Percentiles rank a stretch among this genome's conserved stretches.
These are phyloP conservation scores for Exobasidium rhododendri DNA, from an alignment of 1,284 basidiomycete species.

Conservation along the genomic window DNA sequence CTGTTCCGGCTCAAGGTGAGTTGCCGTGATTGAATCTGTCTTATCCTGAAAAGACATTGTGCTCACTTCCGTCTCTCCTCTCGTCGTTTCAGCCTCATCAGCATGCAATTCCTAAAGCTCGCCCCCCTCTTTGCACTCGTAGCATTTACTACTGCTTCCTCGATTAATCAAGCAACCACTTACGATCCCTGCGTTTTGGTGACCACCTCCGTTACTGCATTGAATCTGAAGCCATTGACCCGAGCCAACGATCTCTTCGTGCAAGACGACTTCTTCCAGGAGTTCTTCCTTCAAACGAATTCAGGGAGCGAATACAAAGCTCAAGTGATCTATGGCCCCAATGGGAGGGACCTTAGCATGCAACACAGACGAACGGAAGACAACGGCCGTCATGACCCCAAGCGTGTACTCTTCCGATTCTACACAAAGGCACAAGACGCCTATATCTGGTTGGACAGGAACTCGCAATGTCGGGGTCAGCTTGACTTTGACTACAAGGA, in stretches of 20 bases:
- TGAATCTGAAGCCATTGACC: no score
- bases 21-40: no score
- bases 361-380: background rate
- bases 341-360: background rate
- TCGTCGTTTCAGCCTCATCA: no score
- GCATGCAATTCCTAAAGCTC: no score
- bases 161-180: no score
- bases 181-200: no score
- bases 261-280: background rate
- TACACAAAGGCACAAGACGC: background rate
- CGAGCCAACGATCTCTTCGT: background rate
- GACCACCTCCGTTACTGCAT: no score
- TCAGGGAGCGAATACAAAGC: background rate
- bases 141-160: no score
- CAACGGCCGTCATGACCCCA: background rate
- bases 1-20: no score
- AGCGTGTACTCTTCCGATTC: background rate
- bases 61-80: no score
- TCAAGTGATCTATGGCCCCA: background rate
- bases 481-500: background rate
- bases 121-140: no score
- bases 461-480: slow-evolving; percentile 1
- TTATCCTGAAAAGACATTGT: no score
- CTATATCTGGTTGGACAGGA: slow-evolving; percentile 1
- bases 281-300: background rate